Evolutionary conservation across 2,329 filamentous ascomycete species (phyloP).

Genomic region (Aspergillus glaucus): DNA sequence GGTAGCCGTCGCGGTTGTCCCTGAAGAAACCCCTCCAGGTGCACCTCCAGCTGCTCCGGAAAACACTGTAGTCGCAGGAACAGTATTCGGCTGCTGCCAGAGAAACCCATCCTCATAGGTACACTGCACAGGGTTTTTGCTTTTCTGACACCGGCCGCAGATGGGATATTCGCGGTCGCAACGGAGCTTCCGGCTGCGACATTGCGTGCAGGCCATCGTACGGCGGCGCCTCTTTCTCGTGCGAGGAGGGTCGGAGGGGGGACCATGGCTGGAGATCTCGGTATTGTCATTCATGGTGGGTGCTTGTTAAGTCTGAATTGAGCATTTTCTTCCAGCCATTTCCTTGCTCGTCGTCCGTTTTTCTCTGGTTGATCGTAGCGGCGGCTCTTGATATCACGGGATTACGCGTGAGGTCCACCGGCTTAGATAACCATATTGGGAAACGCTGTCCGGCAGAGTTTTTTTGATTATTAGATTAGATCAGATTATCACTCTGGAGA

Average conservation of each 20-base stretch:
- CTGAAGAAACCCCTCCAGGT: background rate
- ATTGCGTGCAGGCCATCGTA: slow-evolving; percentile 38
- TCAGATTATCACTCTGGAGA: too few relatives aligned
- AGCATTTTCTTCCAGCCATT: background rate
- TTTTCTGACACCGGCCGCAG: slow-evolving; percentile 35
- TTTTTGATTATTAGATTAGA: too few relatives aligned
- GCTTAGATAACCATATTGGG: slow-evolving; percentile 1
- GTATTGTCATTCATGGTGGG: slow-evolving; percentile 5
- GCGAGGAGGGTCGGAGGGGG: slow-evolving; percentile 12
- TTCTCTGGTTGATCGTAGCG: too few relatives aligned
- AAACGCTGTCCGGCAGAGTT: background rate
- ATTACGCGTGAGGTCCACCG: slow-evolving; percentile 14
- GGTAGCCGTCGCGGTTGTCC: background rate
- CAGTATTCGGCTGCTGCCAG: slow-evolving; percentile 33
- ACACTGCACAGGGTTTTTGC: slow-evolving; percentile 29
- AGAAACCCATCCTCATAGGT: slow-evolving; percentile 37
- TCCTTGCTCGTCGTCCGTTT: background rate
- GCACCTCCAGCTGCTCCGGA: slow-evolving; percentile 12
- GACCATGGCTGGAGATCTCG: background rate
- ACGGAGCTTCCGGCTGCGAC: slow-evolving; percentile 37
- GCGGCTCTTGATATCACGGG: background rate
- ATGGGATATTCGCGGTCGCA: slow-evolving; percentile 39
- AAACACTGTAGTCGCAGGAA: slow-evolving; percentile 19
- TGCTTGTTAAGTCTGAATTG: background rate
- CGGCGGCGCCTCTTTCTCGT: slow-evolving; percentile 34